Evolutionary conservation across 1,139 yeast species (phyloP).

Genomic region (Lodderomyces theae): DNA sequence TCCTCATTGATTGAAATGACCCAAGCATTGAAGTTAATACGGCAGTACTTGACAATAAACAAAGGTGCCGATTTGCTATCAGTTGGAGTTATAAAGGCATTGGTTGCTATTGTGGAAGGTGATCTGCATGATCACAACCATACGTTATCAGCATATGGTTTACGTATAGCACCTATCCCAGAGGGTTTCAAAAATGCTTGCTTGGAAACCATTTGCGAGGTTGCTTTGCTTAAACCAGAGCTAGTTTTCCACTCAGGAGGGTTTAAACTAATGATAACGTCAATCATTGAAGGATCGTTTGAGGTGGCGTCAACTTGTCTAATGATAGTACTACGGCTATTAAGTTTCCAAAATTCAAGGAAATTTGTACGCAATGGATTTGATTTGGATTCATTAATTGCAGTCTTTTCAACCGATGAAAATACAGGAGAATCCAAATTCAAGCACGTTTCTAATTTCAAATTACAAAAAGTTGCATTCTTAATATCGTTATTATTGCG

Average conservation of each 20-base stretch:
- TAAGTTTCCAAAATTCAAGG: slow-evolving; percentile 62
- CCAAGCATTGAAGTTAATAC: slow-evolving; percentile 72
- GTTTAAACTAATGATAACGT: slow-evolving; percentile 54
- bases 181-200: slow-evolving; percentile 56
- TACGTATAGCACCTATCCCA: slow-evolving; percentile 11
- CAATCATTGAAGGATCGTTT: slow-evolving; percentile 60
- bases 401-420: slow-evolving; percentile 47
- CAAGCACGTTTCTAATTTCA: slow-evolving; percentile 18
- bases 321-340: slow-evolving; percentile 53
- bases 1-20: slow-evolving; percentile 62
- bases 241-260: slow-evolving; percentile 65
- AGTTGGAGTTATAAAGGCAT: slow-evolving; percentile 65
- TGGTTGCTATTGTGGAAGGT: slow-evolving; percentile 57
- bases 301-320: slow-evolving; percentile 57
- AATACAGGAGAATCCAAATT: slow-evolving; percentile 10
- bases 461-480: slow-evolving; percentile 60
- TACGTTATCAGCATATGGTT: not conserved
- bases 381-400: slow-evolving; percentile 61
- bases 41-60: slow-evolving; percentile 59
- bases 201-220: slow-evolving; percentile 71
- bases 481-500: slow-evolving; percentile 62
- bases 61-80: slow-evolving; percentile 57
- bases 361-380: slow-evolving; percentile 56
- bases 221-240: slow-evolving; percentile 60
- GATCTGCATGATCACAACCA: slow-evolving; percentile 10